These are phyloP conservation scores for Quercus lobata DNA, from an alignment of 331 rosid genomes.

Conservation along the genomic window DNA sequence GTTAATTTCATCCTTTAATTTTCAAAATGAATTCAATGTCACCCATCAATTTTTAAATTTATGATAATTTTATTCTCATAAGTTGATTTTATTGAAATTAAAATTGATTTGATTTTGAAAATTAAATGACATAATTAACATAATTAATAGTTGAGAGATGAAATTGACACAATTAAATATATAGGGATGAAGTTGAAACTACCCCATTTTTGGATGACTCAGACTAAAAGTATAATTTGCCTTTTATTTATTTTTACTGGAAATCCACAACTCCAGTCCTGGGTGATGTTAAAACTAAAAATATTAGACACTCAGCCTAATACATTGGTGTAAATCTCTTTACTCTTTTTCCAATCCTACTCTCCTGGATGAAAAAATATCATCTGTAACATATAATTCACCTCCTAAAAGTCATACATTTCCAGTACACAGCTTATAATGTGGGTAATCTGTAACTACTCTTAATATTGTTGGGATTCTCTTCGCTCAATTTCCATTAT, in stretches of 20 bases:
- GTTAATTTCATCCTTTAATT: too few relatives aligned
- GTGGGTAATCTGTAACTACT: neutral
- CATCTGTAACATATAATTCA: neutral
- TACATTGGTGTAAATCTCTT: neutral
- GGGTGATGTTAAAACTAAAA: neutral
- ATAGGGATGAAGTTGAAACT: too few relatives aligned
- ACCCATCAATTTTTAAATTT: too few relatives aligned
- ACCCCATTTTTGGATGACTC: too few relatives aligned
- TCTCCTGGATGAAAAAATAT: constrained; percentile 12
- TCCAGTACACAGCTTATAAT: neutral
- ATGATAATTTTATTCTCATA: too few relatives aligned
- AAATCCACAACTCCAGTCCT: neutral
- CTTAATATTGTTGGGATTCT: neutral
- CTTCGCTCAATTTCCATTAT: constrained; percentile 25
- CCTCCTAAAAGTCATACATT: neutral
- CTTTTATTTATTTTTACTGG: neutral
- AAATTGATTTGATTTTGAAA: too few relatives aligned
- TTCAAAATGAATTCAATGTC: too few relatives aligned
- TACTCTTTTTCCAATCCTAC: neutral
- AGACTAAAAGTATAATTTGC: too few relatives aligned
- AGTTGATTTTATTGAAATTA: too few relatives aligned
- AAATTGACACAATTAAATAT: too few relatives aligned
- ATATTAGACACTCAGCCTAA: neutral
- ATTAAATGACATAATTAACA: too few relatives aligned
- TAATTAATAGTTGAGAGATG: too few relatives aligned